Evolutionary conservation across 208 protist species (phyloP), one percentile per base, ranked within the genome.

Genomic region (Trypanosoma lewisi): DNA sequence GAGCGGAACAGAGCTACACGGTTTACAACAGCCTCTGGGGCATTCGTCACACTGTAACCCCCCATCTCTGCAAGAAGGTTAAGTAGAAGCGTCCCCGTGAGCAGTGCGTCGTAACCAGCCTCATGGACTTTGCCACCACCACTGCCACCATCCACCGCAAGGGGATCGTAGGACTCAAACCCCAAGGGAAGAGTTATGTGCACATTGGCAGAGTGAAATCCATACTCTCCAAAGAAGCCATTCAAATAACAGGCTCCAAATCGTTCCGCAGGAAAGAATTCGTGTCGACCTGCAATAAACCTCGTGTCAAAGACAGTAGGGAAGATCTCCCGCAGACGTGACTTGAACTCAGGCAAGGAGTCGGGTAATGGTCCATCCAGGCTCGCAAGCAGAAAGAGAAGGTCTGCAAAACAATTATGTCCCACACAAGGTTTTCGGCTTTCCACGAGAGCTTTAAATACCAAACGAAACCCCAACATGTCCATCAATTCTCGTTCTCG

Each of bases 351-450:
- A 17, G 47, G 23, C 57, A 87, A 60, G 27, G 49, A 63, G 25
- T 54, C 73, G 36, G 84, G 83, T 60, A 89, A 65, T 41, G 72
- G 39, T 12, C 47, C 54, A 44, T 90, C 81, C 19, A 89, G 54
- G 21, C 69, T 63, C 12, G 57, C 25, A 57, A 86, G 68, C 31
- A 91, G 70, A 63, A 91, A 93, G 41, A 93, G 80, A 56, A 85
- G 57, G 60, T 93, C 87, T 19, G 83, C 78, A 59, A 85, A 83
- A 71, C 78, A 90, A 69, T 93, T 90, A 70, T 93, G 87, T 44
- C 83, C 87, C 14, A 93, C 83, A 48, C 75, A 83, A 25, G 87
- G 83, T 53, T 91, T 91, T 59, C 50, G 17, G 63, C 74, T 82
- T 52, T 73, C 64, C 49, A 83, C 75, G 53, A 93, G 62, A 48